Percentiles rank a stretch among this genome's conserved stretches.
Conservation (phyloP, 495 filamentous ascomycete species). For the Neurospora sp. region DNA sequence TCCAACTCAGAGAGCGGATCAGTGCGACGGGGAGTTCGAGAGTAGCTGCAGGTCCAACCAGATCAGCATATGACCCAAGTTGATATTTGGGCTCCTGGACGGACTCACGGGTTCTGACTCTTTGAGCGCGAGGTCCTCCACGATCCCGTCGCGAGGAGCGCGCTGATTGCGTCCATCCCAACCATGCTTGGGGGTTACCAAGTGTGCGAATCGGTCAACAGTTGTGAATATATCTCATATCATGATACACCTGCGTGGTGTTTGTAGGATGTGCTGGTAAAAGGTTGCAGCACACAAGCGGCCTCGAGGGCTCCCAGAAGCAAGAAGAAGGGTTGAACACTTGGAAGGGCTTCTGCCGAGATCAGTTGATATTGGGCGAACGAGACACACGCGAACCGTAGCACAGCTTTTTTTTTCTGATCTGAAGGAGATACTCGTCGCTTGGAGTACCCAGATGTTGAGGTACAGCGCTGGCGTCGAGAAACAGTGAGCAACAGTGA, state of each 20-base stretch:
- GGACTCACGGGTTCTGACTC: slow-evolving; percentile 31
- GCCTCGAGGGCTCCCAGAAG: not conserved
- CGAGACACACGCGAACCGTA: not conserved
- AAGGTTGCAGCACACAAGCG: not conserved
- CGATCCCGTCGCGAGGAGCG: slow-evolving; percentile 30
- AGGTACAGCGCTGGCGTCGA: not conserved
- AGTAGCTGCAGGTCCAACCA: not conserved
- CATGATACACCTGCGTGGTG: not conserved
- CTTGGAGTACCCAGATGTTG: not conserved
- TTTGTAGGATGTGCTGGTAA: not conserved
- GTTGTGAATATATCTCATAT: not conserved
- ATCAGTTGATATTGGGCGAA: not conserved
- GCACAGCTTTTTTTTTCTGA: not conserved
- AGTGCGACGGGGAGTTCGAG: not conserved
- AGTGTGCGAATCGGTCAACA: not conserved
- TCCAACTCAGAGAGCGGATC: slow-evolving; percentile 7
- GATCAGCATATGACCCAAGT: not conserved
- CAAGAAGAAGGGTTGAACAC: not conserved
- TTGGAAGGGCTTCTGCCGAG: not conserved
- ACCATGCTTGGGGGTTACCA: slow-evolving; percentile 22
- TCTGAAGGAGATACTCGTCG: not conserved
- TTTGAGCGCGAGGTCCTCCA: slow-evolving; percentile 32
- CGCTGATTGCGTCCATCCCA: slow-evolving; percentile 24
- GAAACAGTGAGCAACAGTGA: not conserved
- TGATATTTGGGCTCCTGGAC: not conserved